These are phyloP conservation scores for Pugionium cornutum DNA, from an alignment of 345 rosid species.

Conservation along the genomic window DNA sequence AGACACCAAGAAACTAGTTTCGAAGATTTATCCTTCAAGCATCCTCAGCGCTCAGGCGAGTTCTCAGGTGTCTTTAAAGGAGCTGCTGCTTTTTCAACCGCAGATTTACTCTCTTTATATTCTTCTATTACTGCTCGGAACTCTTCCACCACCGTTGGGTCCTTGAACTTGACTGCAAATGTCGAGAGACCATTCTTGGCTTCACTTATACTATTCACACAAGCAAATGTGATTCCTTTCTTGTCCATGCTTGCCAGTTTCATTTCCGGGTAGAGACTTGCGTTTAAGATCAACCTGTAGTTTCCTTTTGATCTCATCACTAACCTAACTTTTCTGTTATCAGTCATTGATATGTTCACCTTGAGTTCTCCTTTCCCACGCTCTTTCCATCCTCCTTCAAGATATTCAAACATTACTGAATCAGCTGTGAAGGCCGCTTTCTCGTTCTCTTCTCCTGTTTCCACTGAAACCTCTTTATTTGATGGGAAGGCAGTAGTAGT, in stretches of 20 bases:
- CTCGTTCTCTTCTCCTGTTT: conserved; percentile 94
- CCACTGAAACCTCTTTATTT: conserved; percentile 75
- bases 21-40: conserved; percentile 31
- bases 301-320: conserved; percentile 90
- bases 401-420: conserved; percentile 70
- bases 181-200: conserved; percentile 64
- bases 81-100: conserved; percentile 24
- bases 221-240: conserved; percentile 86
- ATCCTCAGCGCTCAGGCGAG: conserved; percentile 56
- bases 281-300: conserved; percentile 81
- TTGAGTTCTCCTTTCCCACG: conserved; percentile 94
- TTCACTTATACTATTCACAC: conserved; percentile 67
- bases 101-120: conserved; percentile 52
- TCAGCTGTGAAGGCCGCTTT: conserved; percentile 67
- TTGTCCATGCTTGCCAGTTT: conserved; percentile 88
- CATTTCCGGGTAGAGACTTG: conserved; percentile 86
- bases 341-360: conserved; percentile 67
- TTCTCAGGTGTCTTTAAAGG: conserved; percentile 78
- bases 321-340: conserved; percentile 58
- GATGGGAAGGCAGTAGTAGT: conserved; percentile 47
- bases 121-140: conserved; percentile 54
- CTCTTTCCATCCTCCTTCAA: conserved; percentile 85
- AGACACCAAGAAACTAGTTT: conserved; percentile 6
- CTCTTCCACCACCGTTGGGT: conserved; percentile 57
- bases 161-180: conserved; percentile 85